These are phyloP conservation scores for Scytalidium sp. DNA, from an alignment of 2,329 filamentous ascomycete genomes.

Conservation along the genomic window DNA sequence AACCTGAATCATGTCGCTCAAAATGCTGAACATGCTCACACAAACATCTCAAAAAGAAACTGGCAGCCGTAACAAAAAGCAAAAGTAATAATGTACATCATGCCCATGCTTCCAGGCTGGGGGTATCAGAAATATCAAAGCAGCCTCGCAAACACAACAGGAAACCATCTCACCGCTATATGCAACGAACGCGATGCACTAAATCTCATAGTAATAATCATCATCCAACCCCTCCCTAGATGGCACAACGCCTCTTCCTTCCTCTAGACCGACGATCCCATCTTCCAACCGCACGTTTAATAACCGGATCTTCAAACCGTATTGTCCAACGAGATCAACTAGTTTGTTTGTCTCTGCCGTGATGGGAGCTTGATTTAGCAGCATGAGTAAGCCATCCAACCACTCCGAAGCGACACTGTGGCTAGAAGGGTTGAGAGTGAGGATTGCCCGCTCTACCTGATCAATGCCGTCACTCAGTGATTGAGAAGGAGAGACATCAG, in stretches of 20 bases:
- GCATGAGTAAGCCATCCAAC: conserved; percentile 92
- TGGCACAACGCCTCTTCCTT: conserved; percentile 66
- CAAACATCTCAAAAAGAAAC: not conserved
- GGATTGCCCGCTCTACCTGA: conserved; percentile 65
- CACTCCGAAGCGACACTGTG: conserved; percentile 90
- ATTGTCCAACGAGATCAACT: conserved; percentile 80
- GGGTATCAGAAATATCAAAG: not conserved
- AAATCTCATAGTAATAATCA: conserved; percentile 88
- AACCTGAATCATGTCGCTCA: not conserved
- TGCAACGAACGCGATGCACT: conserved; percentile 11
- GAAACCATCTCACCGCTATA: not conserved
- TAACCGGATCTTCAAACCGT: conserved; percentile 87
- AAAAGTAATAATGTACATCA: not conserved
- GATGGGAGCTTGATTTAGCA: conserved; percentile 91
- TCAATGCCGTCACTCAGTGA: conserved; percentile 32
- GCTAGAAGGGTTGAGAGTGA: conserved; percentile 78
- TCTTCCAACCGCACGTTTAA: conserved; percentile 88
- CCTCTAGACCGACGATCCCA: conserved; percentile 58
- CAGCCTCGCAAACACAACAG: not conserved
- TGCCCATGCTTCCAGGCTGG: not conserved
- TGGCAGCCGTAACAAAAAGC: not conserved
- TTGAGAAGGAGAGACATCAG: conserved; percentile 13
- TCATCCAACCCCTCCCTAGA: conserved; percentile 83
- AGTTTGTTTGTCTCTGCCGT: conserved; percentile 95
- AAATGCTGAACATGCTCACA: not conserved